Base-by-base conservation (phyloP, 139 green algal genomes). In the Microglena sp. region DNA sequence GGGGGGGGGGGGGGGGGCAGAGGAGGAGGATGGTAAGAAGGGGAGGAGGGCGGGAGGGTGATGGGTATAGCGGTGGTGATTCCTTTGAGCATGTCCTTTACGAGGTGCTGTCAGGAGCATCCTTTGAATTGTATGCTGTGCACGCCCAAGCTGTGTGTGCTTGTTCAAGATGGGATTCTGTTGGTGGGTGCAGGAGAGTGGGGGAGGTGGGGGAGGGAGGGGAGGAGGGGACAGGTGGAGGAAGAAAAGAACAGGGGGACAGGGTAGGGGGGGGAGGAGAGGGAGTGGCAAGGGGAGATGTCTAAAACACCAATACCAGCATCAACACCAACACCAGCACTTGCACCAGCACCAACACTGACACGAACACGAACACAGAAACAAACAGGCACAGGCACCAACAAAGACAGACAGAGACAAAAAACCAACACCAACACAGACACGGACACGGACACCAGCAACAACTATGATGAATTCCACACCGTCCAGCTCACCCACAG, bases 71-170 rank as follows among this genome's bases (percentile, higher is more conserved):
- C 18, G 40, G 40, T 50, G 40, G 40, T 50, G 40, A 18, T n/a
- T 56, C 84, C 46, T 90, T 78, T 57, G 45, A 68, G 59, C 11
- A 79, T 1, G 73, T 93, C 44, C 75, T 96, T 35, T 27, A 21
- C 15, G 43, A 27, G 55, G 55, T 62, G 5, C 55, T 62, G 28
- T n/a, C 55, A 8, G 60, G 44, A 74, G 2, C 62, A 82, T n/a
- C 77, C 83, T 21, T 72, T 96, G n/a, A 88, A 84, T 76, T 89
- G 79, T 84, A 96, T 89, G n/a, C 72, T 96, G 62, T 74, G 87
- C 21, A 87, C 80, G 0, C 81, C 89, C 45, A 87, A 88, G 70
- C 67, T 75, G 46, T 94, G 86, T 59, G 82, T 91, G 66, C 77
- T 95, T 45, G 62, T 35, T 34, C 4, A 53, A 24, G 32, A 34